A percentile compares a stretch with the other conserved stretches of the same genome.
Conservation (phyloP, 2,329 filamentous ascomycete genomes). For the Arthrobotrys sphaeroides region DNA sequence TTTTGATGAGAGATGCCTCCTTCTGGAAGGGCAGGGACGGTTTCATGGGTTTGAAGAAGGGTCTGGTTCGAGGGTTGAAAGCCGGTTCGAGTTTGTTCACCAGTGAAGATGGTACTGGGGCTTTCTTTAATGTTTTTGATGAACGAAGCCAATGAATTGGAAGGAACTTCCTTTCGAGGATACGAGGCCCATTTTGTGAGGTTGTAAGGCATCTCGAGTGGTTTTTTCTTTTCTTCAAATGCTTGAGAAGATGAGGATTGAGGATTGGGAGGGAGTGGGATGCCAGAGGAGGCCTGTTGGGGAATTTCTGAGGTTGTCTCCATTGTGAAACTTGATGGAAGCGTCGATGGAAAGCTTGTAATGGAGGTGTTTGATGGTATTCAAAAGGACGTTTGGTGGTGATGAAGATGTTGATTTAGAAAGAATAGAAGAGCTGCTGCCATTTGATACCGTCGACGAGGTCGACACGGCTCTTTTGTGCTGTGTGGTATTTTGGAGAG, state of each 20-base stretch:
- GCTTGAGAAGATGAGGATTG: neutral
- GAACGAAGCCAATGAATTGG: neutral
- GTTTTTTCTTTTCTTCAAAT: too few species aligned
- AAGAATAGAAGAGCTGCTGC: too few species aligned
- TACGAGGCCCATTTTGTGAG: conserved; percentile 24
- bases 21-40: too few species aligned
- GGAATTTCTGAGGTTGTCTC: neutral
- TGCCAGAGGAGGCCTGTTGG: neutral
- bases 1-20: too few species aligned
- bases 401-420: neutral
- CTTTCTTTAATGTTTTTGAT: neutral
- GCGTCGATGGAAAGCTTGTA: too few species aligned
- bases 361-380: too few species aligned
- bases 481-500: conserved; percentile 5
- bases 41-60: neutral
- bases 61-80: neutral
- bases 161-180: neutral
- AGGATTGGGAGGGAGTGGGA: neutral
- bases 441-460: too few species aligned
- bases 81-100: neutral
- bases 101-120: neutral
- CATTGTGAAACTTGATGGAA: neutral
- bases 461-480: too few species aligned
- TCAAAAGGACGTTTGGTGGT: too few species aligned
- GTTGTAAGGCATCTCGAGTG: conserved; percentile 8